Percentiles rank a stretch among this genome's conserved stretches.
These are phyloP conservation scores for Candida arabinofermentans DNA, from an alignment of 805 yeast species.

Conservation along the genomic window DNA sequence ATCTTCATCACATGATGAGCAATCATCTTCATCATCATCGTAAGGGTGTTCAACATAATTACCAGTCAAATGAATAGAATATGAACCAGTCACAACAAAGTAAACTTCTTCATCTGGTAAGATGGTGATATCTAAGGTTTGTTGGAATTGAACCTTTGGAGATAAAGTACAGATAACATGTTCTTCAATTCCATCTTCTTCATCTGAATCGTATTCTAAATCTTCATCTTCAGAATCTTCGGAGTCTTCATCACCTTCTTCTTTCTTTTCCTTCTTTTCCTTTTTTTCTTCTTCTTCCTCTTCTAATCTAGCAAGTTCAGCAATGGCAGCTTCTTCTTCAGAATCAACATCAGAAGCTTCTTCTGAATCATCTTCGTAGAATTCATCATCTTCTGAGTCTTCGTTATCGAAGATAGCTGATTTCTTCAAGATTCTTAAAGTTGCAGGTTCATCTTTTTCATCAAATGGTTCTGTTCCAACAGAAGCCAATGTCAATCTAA, in stretches of 20 bases:
- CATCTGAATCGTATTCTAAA: constrained; percentile 33
- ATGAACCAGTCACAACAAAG: constrained; percentile 95
- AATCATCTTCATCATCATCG: constrained; percentile 60
- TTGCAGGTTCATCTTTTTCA: constrained; percentile 77
- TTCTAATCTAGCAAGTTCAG: constrained; percentile 16
- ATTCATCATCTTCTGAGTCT: constrained; percentile 43
- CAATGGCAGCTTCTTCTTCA: constrained; percentile 32
- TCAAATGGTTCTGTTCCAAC: constrained; percentile 87
- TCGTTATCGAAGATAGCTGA: constrained; percentile 40
- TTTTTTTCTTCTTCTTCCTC: constrained; percentile 31
- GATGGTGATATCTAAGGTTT: constrained; percentile 83
- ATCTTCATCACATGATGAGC: constrained; percentile 35
- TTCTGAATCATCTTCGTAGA: constrained; percentile 42
- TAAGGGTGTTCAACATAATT: constrained; percentile 95
- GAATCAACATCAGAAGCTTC: constrained; percentile 37
- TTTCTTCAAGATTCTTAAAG: constrained; percentile 83
- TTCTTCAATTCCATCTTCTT: constrained; percentile 76
- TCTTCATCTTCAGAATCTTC: constrained; percentile 54
- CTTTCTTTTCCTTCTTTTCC: constrained; percentile 38
- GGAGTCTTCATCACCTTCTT: constrained; percentile 49
- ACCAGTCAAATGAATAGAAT: constrained; percentile 88
- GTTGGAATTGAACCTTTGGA: constrained; percentile 83
- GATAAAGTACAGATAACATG: constrained; percentile 84
- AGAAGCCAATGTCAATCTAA: constrained; percentile 92
- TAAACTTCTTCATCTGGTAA: constrained; percentile 90